phyloP scores from a whole-genome alignment of 23 red algal genomes.

The Chondrus crispus region DNA sequence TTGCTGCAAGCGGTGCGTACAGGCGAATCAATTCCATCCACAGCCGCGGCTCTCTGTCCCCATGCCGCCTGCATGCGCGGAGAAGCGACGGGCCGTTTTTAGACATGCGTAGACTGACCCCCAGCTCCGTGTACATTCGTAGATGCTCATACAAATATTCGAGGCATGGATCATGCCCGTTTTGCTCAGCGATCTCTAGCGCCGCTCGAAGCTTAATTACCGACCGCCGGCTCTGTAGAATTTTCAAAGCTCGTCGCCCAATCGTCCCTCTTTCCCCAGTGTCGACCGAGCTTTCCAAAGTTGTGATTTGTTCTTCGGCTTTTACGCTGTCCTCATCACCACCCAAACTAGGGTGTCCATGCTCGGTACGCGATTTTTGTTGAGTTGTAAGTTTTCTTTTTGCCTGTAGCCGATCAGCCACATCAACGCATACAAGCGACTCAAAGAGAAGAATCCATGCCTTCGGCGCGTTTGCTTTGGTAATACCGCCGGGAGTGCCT shows the following conservation, averaged over 20 bases:
- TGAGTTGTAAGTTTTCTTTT: neutral
- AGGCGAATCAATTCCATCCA: slow-evolving; percentile 71
- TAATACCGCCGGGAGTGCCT: slow-evolving; percentile 25
- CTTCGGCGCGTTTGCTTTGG: slow-evolving; percentile 10
- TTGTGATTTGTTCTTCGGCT: too few relatives aligned
- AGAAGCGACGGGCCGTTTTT: slow-evolving; percentile 49
- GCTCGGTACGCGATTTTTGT: neutral
- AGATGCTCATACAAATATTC: slow-evolving; percentile 76
- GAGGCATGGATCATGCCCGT: slow-evolving; percentile 69
- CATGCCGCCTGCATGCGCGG: slow-evolving; percentile 69
- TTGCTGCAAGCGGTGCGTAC: slow-evolving; percentile 18
- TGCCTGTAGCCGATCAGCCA: slow-evolving; percentile 8
- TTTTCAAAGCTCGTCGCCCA: slow-evolving; percentile 55
- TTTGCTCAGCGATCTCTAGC: slow-evolving; percentile 71
- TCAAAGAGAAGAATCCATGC: slow-evolving; percentile 66
- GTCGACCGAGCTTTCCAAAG: neutral
- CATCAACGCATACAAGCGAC: slow-evolving; percentile 47
- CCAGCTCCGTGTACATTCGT: slow-evolving; percentile 72
- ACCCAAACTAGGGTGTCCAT: neutral
- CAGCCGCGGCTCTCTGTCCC: slow-evolving; percentile 58
- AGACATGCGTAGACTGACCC: slow-evolving; percentile 39
- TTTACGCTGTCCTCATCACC: neutral
- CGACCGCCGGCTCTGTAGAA: slow-evolving; percentile 55
- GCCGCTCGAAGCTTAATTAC: slow-evolving; percentile 54
- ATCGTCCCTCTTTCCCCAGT: neutral